Evolutionary conservation across 1,139 yeast genomes (phyloP).

Genomic region (Meyerozyma carpophila): DNA sequence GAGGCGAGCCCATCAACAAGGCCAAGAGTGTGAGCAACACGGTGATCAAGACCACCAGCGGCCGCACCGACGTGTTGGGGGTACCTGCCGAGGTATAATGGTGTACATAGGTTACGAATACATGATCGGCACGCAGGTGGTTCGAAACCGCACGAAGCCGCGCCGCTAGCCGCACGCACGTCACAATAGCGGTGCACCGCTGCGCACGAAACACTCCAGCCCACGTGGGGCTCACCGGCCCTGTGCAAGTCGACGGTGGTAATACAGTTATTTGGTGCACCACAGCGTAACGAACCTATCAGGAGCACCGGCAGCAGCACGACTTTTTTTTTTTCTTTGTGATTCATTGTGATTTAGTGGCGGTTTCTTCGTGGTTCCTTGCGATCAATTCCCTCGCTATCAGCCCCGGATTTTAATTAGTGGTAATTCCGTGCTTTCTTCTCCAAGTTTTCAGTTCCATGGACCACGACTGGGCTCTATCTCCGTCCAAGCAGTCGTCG

Average conservation of each 20-base stretch:
- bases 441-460: background rate
- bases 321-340: background rate
- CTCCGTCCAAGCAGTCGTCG: background rate
- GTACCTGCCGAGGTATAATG: background rate
- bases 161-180: background rate
- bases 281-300: background rate
- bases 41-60: conserved; percentile 47
- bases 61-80: conserved; percentile 1
- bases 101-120: background rate
- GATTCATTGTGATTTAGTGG: background rate
- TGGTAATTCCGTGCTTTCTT: no score
- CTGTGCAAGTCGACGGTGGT: background rate
- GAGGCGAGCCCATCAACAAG: conserved; percentile 69
- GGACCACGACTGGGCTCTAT: conserved; percentile 1
- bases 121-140: no score
- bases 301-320: background rate
- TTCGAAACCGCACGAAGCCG: no score
- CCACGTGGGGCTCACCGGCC: background rate
- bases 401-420: no score
- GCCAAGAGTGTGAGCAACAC: conserved; percentile 69
- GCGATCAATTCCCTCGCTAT: no score
- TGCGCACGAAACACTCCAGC: background rate
- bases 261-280: background rate
- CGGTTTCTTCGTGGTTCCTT: background rate
- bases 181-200: background rate